Evolutionary conservation across 148 eudicot genomes (phyloP), one percentile per base, ranked within the genome.

Genomic region (Vaccinium darrowii): DNA sequence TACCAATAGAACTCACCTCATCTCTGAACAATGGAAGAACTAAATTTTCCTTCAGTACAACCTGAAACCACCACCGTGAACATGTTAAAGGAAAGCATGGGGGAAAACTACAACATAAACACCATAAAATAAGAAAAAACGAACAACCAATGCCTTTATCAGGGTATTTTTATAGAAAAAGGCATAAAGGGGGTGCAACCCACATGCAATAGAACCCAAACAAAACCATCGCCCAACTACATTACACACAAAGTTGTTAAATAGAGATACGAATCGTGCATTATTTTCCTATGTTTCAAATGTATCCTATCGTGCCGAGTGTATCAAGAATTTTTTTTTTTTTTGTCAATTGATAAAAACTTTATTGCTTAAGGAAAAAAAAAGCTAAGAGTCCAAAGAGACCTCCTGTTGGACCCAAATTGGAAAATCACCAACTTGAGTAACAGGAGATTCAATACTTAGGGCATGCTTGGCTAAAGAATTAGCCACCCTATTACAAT

Each of bases 21-120:
- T 97, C 99, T 89, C 99, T 93, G 88, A 91, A 97, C 84, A 97
- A 88, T 51, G 98, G 80, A 87, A 95, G 94, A 84, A 94, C 95
- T 84, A 97, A 88, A 83, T 92, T 93, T 90, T 97, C 99, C 92
- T 95, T 97, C 75, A 97, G 86, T 50, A 92, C 99, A 88, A 97
- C 98, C 99, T 97, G 92, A 82, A 90, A 84, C 85, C 72, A 72
- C 86, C 63, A 76, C 77, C 85, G 51, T 67, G 81, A 51, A 81
- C 81, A 54, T 78, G 79, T 58, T 67, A 81, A 18, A 43, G 33
- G 69, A 67, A 72, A 60, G 16, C 47, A 76, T 14, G 53, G 51
- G 7, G 30, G 23, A 25, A 52, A 50, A 76, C 57, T 19, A 76
- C 33, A 76, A 56, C 79, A 49, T 76, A 49, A 51, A 51, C 36